Base-by-base conservation (phyloP, 2,329 filamentous ascomycete species). In the Colletotrichum sp. region DNA sequence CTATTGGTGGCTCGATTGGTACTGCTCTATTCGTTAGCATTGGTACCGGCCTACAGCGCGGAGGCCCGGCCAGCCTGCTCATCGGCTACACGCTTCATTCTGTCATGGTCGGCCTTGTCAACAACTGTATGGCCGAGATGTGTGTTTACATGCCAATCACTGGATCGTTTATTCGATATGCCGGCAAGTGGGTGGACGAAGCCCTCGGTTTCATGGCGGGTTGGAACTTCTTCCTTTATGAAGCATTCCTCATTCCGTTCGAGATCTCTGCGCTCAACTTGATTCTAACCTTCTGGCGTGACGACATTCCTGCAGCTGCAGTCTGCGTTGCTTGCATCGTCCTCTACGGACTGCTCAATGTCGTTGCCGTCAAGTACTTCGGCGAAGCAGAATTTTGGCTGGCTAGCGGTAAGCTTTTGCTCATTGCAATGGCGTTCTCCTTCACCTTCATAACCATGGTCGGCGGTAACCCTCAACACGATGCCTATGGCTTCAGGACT, bases 361-460 rank as follows among this genome's bases (percentile, higher is more conserved):
- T 82, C 15, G 66, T 78, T n/a, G 79, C 78, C 6, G 78, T 79
- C 55, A 71, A 78, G 32, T 70, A 70, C 36, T 77, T 76, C 43
- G 76, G 76, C 77, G 93, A 94, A 82, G 90, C 93, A 15, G 94
- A 96, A 80, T 96, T 96, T 79, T 93, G 89, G 89, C 85, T 92
- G 5, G 89, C 90, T 4, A 71, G 76, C 52, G 91, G 92, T 77
- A 94, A 94, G 82, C 88, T 94, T 38, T 82, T 94, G 26, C 87
- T 94, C 62, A 93, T 94, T 78, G 86, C 93, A 75, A 91, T 92
- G 15, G 86, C 95, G 69, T 93, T 95, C 82, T 84, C 88, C 80
- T 96, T 94, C 84, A 96, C 94, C n/a, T 94, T 96, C 80, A 88
- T 96, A 79, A 93, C 92, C 65, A 95, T 96, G 93, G 87, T 95